Evolutionary conservation across 2,329 filamentous ascomycete genomes (phyloP).

Genomic region (Diplocarpon mali): DNA sequence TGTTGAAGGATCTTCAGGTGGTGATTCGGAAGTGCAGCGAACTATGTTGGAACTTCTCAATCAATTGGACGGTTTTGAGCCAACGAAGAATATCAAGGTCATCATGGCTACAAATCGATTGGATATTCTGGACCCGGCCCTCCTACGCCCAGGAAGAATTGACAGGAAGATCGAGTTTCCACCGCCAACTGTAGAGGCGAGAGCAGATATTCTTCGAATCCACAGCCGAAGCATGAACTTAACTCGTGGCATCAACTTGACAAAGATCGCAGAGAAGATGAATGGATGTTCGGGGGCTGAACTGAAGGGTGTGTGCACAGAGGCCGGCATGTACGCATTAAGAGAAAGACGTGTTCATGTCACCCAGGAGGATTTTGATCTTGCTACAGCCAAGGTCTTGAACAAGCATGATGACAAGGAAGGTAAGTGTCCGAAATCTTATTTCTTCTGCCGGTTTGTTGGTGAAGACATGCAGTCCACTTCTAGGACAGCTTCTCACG

Average conservation of each 20-base stretch:
- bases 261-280: constrained; percentile 99
- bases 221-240: constrained; percentile 98
- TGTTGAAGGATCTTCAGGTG: constrained; percentile 88
- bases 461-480: too few species aligned
- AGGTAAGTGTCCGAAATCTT: too few species aligned
- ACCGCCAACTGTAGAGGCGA: constrained; percentile 87
- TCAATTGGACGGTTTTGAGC: constrained; percentile 96
- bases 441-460: too few species aligned
- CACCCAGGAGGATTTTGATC: constrained; percentile 97
- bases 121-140: constrained; percentile 90
- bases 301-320: constrained; percentile 96
- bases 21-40: constrained; percentile 94
- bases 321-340: constrained; percentile 96
- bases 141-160: constrained; percentile 92
- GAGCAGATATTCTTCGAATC: constrained; percentile 94
- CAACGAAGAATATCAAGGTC: constrained; percentile 99
- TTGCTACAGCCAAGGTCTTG: constrained; percentile 96
- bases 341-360: constrained; percentile 94
- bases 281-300: constrained; percentile 97
- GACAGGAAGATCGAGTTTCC: constrained; percentile 99
- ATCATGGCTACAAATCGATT: constrained; percentile 99
- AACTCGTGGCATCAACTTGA: constrained; percentile 92
- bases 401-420: constrained; percentile 93
- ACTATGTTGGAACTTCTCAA: constrained; percentile 98
- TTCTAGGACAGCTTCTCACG: too few species aligned